phyloP scores from a whole-genome alignment of 2,329 filamentous ascomycete species.

The Venturia aucupariae region DNA sequence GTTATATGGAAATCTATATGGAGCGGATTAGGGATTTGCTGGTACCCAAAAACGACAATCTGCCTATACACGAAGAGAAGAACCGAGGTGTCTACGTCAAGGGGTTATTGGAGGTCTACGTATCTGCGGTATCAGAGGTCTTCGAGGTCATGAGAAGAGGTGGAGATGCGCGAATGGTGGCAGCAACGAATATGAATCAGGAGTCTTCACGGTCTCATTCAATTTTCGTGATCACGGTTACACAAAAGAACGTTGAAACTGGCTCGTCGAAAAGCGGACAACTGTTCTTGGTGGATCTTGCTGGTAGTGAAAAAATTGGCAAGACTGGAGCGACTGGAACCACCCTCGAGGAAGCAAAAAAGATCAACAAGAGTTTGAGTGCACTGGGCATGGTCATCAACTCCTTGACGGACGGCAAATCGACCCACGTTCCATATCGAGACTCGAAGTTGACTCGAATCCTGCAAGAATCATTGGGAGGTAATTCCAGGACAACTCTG shows the following conservation, averaged over 20 bases:
- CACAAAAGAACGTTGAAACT: constrained; percentile 95
- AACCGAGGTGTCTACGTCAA: constrained; percentile 94
- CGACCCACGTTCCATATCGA: constrained; percentile 88
- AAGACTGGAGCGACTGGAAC: constrained; percentile 97
- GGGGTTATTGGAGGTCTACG: constrained; percentile 87
- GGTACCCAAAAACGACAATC: constrained; percentile 86
- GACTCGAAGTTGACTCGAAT: constrained; percentile 98
- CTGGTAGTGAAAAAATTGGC: constrained; percentile 95
- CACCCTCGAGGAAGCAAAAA: constrained; percentile 96
- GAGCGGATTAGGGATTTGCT: constrained; percentile 92
- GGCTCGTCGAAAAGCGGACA: constrained; percentile 94
- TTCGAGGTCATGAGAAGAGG: constrained; percentile 95
- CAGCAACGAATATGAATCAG: constrained; percentile 98
- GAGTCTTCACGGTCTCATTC: constrained; percentile 97
- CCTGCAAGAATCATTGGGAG: constrained; percentile 90
- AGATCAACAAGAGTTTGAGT: constrained; percentile 99
- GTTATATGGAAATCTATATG: constrained; percentile 99
- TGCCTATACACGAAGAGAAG: constrained; percentile 97
- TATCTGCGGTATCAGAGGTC: constrained; percentile 89
- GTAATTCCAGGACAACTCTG: constrained; percentile 94
- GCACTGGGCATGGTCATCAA: constrained; percentile 99
- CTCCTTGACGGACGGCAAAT: constrained; percentile 92
- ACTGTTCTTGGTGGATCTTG: constrained; percentile 94
- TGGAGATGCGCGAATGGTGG: constrained; percentile 80
- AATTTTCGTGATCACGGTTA: constrained; percentile 94